Base-by-base conservation (phyloP, 176 grass and related monocot species). In the Lolium multiflorum region DNA sequence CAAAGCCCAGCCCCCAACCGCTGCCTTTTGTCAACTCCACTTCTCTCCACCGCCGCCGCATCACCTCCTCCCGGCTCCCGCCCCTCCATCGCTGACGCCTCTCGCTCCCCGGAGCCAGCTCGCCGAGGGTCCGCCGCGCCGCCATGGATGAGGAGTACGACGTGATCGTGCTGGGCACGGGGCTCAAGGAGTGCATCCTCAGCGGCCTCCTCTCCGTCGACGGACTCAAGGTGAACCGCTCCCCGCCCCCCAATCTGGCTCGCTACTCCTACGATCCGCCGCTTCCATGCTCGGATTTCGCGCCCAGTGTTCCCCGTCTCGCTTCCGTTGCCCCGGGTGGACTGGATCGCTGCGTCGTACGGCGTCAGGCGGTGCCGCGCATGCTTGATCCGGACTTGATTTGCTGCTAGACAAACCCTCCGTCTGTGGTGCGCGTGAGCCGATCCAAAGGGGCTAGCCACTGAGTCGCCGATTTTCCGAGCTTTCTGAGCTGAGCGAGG, bases 151-250 rank as follows among this genome's bases (percentile, higher is more conserved):
- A 95, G 64, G 93, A 98, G 88, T 98, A 98, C 51, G 96, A 98
- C 24, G 96, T 98, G 17, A 98, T 98, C 71, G 96, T 98, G 60
- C 92, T 98, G 6, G 96, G 96, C 71, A 98, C 96, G 49, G 93
- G 96, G 6, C 96, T 98, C 75, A 96, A 98, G 91, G 96, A 98
- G 87, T 98, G 96, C 91, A 98, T 98, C 92, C 96, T 98, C 57
- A 98, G 96, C 78, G 96, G 96, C 21, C 96, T 98, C 83, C 96
- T 98, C 74, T 94, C 96, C 84, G 96, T 98, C 86, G 93, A 98
- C 73, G 93, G 96, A 84, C 88, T 95, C 81, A 98, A 94, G 96
- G 96, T 98, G 4, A 41, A 17, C 14, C 55, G 3, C n/a, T 55
- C 77, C 3, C 81, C 44, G 24, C 1, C 18, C 20, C 67, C 58